These are phyloP conservation scores for Venturiaceae sp. DNA, from an alignment of 2,329 filamentous ascomycete species.

Conservation along the genomic window DNA sequence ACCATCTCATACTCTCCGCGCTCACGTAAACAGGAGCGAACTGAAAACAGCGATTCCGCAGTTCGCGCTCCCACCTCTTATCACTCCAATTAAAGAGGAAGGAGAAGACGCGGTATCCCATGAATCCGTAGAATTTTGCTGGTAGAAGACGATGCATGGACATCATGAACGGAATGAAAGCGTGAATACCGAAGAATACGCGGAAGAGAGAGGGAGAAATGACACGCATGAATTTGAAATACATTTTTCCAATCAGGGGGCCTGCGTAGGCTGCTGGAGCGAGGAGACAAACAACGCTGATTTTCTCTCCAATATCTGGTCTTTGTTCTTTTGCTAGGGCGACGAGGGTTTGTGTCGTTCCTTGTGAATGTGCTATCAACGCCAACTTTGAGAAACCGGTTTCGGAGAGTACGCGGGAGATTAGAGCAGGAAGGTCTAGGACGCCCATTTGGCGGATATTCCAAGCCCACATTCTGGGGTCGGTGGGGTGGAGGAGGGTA, in stretches of 20 bases:
- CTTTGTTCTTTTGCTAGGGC: constrained; percentile 84
- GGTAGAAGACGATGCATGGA: constrained; percentile 61
- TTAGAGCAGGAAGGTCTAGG: constrained; percentile 73
- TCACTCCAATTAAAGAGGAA: constrained; percentile 89
- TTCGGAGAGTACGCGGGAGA: constrained; percentile 68
- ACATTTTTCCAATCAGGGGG: constrained; percentile 72
- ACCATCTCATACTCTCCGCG: constrained; percentile 89
- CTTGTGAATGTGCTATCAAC: constrained; percentile 81
- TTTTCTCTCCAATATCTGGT: constrained; percentile 69
- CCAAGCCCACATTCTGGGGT: constrained; percentile 95
- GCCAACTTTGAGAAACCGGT: constrained; percentile 78
- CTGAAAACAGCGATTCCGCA: constrained; percentile 78
- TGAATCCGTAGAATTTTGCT: constrained; percentile 60
- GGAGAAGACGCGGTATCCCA: constrained; percentile 83
- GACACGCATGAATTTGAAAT: constrained; percentile 83
- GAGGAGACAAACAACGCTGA: constrained; percentile 84
- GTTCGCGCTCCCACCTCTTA: constrained; percentile 67
- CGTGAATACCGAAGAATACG: constrained; percentile 79
- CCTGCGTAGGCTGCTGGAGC: constrained; percentile 88
- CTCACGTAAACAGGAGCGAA: constrained; percentile 88
- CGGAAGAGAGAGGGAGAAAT: constrained; percentile 70
- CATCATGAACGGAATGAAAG: constrained; percentile 94
- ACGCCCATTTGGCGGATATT: constrained; percentile 92
- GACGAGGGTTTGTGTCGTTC: constrained; percentile 80
- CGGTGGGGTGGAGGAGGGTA: constrained; percentile 55